Evolutionary conservation across 2,329 filamentous ascomycete genomes (phyloP), one percentile per base, ranked within the genome.

Genomic region (Cercospora zeina): DNA sequence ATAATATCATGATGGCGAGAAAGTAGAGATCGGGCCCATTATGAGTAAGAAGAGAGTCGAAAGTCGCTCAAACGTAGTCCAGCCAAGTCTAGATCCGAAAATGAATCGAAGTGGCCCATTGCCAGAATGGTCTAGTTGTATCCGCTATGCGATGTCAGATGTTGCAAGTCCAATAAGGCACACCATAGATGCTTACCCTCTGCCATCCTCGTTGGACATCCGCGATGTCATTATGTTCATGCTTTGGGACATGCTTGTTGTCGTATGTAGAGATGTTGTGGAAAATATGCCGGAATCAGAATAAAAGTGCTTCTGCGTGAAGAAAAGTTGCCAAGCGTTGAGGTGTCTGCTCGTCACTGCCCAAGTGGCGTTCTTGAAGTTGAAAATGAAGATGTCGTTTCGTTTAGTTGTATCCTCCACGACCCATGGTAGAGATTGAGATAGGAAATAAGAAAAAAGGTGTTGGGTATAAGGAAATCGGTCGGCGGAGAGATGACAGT

Each of bases 371-470:
- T n/a, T n/a, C 42, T 50, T 42, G 42, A 42, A 21, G 51, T 49
- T 24, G 21, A 16, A n/a, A 42, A 50, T 58, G 58, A 49, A 58
- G 59, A 34, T 50, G 37, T 49, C 45, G 55, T 54, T 68, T 67
- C 45, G 55, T 54, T 68, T 67, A 77, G 74, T 79, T 79, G 75
- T 79, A 80, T 55, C 77, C 77, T 66, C 75, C 76, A 57, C 76
- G 76, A 66, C 73, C 74, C 74, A 74, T 76, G 67, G 54, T 63
- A 66, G 54, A 64, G 64, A 66, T 62, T 63, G 64, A 60, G 63
- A 47, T 14, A 64, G 62, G 59, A 59, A 61, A 64, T 54, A 64
- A 59, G 45, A 65, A 64, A 58, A n/a, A 53, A 16, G 21, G 37
- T 53, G 34, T 54, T 62, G 39, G 47, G 56, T 16, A 27, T 50